Evolutionary conservation across 345 rosid species (phyloP), one percentile per base, ranked within the genome.

Genomic region (Bruguiera sexangula): DNA sequence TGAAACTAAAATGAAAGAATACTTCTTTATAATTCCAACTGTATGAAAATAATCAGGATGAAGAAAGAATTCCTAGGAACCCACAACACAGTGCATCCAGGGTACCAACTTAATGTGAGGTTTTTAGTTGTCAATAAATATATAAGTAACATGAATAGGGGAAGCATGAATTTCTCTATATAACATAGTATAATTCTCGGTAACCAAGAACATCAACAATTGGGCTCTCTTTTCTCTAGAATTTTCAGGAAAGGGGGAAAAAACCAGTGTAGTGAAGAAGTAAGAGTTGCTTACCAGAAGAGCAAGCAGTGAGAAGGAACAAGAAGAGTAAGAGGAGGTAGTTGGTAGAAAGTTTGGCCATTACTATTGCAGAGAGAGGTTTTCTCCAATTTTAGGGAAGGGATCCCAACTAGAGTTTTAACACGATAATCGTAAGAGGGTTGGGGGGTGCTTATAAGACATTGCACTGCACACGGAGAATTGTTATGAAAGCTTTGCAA

Each of bases 321-420:
- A 59, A 58, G 76, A 63, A 59, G 66, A 68, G 34, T 1, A 58
- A 37, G 67, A 65, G 65, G 79, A 78, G 63, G 66, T 32, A 71
- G 36, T 20, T 66, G 22, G 81, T 70, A 72, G 79, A 73, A 50
- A 60, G 68, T 75, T 59, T 37, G 69, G 82, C 88, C 96, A 89
- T 43, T 43, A 43, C 15, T 0, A 43, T 86, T 74, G 73, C 60
- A 62, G 65, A 11, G 66, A 11, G 61, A 63, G 39, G 29, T 27
- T 11, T 63, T 56, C 69, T 80, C 63, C 65, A 67, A 70, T 79
- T 46, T 68, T 73, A 30, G 54, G 73, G 79, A 71, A 75, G 73
- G 74, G 73, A 61, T 24, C 19, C 60, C 73, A 58, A 60, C 10
- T 63, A 69, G 73, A 67, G 39, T 55, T 74, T 68, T 51, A 72